Evolutionary conservation across 441 rosid genomes (phyloP).

Genomic region (Adansonia rubrostipa): DNA sequence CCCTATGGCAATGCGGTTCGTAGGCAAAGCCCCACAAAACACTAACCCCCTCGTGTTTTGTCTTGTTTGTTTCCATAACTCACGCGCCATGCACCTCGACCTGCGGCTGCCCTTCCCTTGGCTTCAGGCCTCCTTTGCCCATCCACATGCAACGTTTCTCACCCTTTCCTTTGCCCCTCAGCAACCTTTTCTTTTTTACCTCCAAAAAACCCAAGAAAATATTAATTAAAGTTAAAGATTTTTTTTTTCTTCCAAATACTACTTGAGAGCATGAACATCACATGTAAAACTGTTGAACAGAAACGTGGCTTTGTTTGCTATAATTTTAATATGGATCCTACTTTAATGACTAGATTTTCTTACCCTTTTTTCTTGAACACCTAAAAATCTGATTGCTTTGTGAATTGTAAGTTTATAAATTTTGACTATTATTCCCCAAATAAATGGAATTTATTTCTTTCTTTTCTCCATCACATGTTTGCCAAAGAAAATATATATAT

Average conservation of each 20-base stretch:
- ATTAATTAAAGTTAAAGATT: background rate
- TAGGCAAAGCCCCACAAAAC: conserved; percentile 32
- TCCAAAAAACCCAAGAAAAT: background rate
- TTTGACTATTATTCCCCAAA: background rate
- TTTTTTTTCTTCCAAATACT: no score
- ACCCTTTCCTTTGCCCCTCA: background rate
- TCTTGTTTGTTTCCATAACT: conserved; percentile 36
- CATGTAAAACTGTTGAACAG: background rate
- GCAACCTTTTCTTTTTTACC: background rate
- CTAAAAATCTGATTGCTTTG: conserved; percentile 23
- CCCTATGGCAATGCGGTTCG: conserved; percentile 36
- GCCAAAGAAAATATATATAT: background rate
- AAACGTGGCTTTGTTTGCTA: background rate
- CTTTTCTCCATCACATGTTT: conserved; percentile 27
- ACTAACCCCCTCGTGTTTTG: background rate
- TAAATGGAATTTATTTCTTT: background rate
- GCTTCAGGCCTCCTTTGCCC: background rate
- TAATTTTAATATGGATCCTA: conserved; percentile 29
- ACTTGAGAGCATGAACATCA: background rate
- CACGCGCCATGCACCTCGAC: conserved; percentile 41
- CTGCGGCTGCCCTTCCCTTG: conserved; percentile 8
- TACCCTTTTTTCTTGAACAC: conserved; percentile 20
- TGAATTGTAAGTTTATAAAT: background rate
- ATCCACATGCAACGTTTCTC: conserved; percentile 8
- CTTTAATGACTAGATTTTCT: conserved; percentile 39